Conservation (phyloP, 2,329 filamentous ascomycete genomes). For the Trichoderma harzianum region DNA sequence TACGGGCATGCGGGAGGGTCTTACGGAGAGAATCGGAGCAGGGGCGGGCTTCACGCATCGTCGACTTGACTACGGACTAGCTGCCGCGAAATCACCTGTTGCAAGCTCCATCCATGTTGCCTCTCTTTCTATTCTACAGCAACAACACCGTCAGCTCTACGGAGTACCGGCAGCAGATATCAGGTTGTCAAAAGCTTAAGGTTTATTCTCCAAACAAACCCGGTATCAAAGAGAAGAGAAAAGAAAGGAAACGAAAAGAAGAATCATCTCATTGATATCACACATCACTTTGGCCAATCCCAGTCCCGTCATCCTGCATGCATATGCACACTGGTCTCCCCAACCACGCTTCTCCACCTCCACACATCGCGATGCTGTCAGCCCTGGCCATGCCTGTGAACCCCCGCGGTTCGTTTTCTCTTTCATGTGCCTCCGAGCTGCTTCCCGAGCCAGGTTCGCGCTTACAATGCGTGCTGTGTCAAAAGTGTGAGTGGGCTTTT, state of each 20-base stretch:
- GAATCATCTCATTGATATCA: background rate
- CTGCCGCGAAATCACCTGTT: background rate
- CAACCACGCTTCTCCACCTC: conserved; percentile 4
- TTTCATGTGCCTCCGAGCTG: background rate
- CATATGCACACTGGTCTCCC: background rate
- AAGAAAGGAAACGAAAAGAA: background rate
- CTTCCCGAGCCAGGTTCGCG: background rate
- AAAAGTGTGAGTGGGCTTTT: background rate
- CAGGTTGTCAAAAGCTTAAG: background rate
- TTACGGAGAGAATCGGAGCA: conserved; percentile 18
- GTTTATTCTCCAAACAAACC: no score
- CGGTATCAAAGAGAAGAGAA: background rate
- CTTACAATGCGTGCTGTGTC: background rate
- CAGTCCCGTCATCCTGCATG: conserved; percentile 5
- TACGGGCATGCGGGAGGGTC: background rate
- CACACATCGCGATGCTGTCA: conserved; percentile 1
- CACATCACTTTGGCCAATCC: background rate
- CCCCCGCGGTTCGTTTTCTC: background rate
- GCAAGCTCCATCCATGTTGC: background rate
- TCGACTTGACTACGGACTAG: background rate
- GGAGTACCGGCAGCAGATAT: background rate
- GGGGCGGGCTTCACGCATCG: background rate
- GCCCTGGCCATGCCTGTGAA: background rate
- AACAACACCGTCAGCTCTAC: background rate
- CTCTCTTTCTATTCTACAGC: background rate